Evolutionary conservation across 768 basidiomycete genomes (phyloP), one percentile per base, ranked within the genome.

Genomic region (Amanita exitialis): DNA sequence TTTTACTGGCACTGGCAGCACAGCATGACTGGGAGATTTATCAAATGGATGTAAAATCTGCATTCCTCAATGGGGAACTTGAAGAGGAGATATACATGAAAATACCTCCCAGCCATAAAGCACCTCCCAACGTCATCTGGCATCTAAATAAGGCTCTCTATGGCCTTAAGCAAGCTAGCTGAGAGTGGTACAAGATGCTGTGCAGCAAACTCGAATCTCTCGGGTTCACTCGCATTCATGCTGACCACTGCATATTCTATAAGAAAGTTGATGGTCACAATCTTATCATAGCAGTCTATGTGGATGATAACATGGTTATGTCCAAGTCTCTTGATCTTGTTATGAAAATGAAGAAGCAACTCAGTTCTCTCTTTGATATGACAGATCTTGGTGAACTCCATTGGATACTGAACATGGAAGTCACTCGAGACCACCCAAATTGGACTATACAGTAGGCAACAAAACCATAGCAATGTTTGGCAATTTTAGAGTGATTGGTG

Each of bases 161-260:
- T 21, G 21, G 48, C 0, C 60, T 67, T 2, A 56, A 56, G 39
- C 57, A 58, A 44, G 30, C 39, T 1, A 32, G 59, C 3, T 48
- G 57, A 8, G 49, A 54, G 4, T 70, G 67, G 65, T 56, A 67
- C 44, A 48, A 56, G 36, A 58, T 50, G 16, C 44, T 66, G 18
- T n/a, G n/a, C n/a, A 9, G 9, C 3, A 46, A 32, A 34, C 23
- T 61, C 39, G 37, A 28, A 0, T 34, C 34, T 1, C 28, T 61
- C 15, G 49, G 52, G 5, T 56, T 50, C 36, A 43, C 28, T 3
- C 16, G 41, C 20, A 32, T 27, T 4, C 20, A 51, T 15, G 20
- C 23, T 6, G 57, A 62, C 23, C 44, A 64, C 2, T 47, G 41
- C 10, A 20, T 44, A 0, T 54, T 55, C 18, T 48, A 55, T 10